These are phyloP conservation scores for Termitomyces sp. DNA, from an alignment of 768 basidiomycete genomes.

Conservation along the genomic window DNA sequence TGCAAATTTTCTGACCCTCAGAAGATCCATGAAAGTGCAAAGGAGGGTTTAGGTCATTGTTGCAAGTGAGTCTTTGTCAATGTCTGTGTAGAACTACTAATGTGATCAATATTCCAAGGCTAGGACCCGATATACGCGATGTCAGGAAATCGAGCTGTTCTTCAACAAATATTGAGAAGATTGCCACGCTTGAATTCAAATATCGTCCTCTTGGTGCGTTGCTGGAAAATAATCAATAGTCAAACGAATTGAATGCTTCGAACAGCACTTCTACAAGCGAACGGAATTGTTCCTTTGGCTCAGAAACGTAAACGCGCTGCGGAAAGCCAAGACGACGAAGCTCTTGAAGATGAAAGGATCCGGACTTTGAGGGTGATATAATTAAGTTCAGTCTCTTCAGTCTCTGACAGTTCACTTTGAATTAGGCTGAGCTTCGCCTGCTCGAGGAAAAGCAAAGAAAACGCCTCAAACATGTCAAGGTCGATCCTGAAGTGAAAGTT, in stretches of 20 bases:
- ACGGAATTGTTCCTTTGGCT: slow-evolving; percentile 7
- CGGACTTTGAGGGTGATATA: background rate
- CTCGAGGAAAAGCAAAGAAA: background rate
- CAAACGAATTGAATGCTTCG: background rate
- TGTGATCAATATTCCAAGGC: background rate
- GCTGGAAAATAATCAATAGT: background rate
- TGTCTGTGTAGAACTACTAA: background rate
- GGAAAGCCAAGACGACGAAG: background rate
- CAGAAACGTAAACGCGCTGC: background rate
- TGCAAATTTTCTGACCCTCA: background rate
- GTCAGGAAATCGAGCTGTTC: too few relatives aligned
- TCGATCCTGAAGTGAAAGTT: background rate
- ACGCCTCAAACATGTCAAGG: background rate
- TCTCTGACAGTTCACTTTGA: background rate
- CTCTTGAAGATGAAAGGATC: background rate
- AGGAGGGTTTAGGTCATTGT: slow-evolving; percentile 12
- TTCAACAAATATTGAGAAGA: background rate
- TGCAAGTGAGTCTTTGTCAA: slow-evolving; percentile 2
- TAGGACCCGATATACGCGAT: background rate
- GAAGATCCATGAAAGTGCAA: slow-evolving; percentile 15
- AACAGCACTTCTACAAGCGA: slow-evolving; percentile 11
- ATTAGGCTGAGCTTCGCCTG: background rate
- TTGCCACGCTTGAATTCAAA: slow-evolving; percentile 10
- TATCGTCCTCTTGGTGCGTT: slow-evolving; percentile 15
- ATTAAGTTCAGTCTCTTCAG: background rate